Percentiles rank a stretch among this genome's conserved stretches.
These are phyloP conservation scores for Strobilomyces dryophilus DNA, from an alignment of 768 basidiomycete species.

Conservation along the genomic window DNA sequence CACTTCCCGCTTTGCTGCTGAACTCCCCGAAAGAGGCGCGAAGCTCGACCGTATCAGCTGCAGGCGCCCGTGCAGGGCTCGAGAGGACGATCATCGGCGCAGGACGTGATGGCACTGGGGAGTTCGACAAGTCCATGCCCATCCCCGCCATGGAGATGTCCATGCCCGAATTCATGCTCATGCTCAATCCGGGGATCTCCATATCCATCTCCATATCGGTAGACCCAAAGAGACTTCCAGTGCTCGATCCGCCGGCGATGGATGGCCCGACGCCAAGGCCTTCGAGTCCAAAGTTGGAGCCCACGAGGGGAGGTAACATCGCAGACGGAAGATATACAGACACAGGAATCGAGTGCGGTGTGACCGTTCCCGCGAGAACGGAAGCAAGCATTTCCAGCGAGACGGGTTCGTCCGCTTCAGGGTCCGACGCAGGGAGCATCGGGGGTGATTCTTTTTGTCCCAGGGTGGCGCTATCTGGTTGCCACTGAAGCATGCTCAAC, in stretches of 20 bases:
- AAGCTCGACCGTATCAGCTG: conserved; percentile 63
- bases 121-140: conserved; percentile 26
- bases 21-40: conserved; percentile 56
- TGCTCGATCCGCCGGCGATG: conserved; percentile 20
- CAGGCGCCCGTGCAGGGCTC: conserved; percentile 60
- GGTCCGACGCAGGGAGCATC: conserved; percentile 2
- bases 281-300: conserved; percentile 24
- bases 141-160: conserved; percentile 31
- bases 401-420: conserved; percentile 32
- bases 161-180: conserved; percentile 31
- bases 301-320: conserved; percentile 20
- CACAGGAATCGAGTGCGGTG: conserved; percentile 52
- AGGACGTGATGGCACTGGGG: conserved; percentile 34
- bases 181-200: conserved; percentile 33
- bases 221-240: conserved; percentile 28
- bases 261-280: conserved; percentile 25
- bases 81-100: conserved; percentile 60
- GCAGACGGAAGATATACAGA: conserved; percentile 57
- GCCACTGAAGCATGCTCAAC: conserved; percentile 60
- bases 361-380: conserved; percentile 52
- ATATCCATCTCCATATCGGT: conserved; percentile 33
- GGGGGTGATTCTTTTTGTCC: conserved; percentile 4
- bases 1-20: conserved; percentile 8
- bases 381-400: conserved; percentile 59
- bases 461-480: conserved; percentile 36